Evolutionary conservation across 352 stramenopile species (phyloP), one percentile per base, ranked within the genome.

Genomic region (Pythium sukuiense): DNA sequence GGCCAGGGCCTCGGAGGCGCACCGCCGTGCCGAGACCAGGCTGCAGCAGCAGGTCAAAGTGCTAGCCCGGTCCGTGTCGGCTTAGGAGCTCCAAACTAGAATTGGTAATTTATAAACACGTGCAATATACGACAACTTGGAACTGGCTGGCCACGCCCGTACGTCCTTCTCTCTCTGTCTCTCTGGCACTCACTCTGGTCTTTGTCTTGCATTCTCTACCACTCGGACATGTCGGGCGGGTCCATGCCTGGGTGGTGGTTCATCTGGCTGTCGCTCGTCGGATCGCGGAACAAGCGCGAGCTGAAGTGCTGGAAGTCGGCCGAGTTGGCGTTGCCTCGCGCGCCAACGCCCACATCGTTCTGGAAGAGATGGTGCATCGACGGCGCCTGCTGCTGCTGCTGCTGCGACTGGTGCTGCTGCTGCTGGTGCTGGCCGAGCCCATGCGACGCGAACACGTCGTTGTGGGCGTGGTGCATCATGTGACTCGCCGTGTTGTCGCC

Each of bases 31-130:
- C 7, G 85, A 93, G 60, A 56, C 69, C 26, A 76, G 83, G 46
- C 65, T 93, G 33, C 81, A 92, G 54, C 72, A 91, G 72, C 84
- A 82, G 20, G 80, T 93, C 55, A 70, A 78, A 16, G 71, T 84
- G 24, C 56, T 88, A 12, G 80, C 79, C 35, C 76, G 80, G 6
- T 89, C 79, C 5, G 72, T 83, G 9, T 87, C 80, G 11, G 80
- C 20, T 6, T 70, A 37, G 55, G 8, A 9, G 7, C 35, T 20
- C 7, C n/a, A 53, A 53, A 35, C 18, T n/a, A 53, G 27, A 55
- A 35, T 43, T 35, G 60, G 39, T 66, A 66, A 66, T 60, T 66
- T 66, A 66, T 66, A 16, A 54, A 62, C 6, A 46, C 39, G 39
- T 46, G 39, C 39, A 46, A 46, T 46, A 46, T 46, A 46, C 39